Percentiles rank a stretch among this genome's conserved stretches.
Conservation (phyloP, 2,329 filamentous ascomycete genomes). For the Zalaria obscura region DNA sequence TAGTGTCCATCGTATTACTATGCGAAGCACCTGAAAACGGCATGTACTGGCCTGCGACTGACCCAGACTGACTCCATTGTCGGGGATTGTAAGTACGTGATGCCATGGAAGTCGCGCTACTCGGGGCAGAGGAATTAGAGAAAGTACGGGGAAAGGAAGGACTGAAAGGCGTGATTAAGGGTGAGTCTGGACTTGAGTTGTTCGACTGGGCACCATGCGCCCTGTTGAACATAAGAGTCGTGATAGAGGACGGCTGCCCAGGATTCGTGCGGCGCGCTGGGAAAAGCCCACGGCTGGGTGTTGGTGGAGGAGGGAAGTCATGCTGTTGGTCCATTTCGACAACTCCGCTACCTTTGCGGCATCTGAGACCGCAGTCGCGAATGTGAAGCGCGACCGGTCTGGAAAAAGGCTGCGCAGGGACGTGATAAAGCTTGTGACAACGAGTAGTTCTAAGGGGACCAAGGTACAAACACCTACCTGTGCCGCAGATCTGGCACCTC, state of each 20-base stretch:
- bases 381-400: not conserved
- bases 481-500: not conserved
- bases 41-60: conserved; percentile 22
- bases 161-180: conserved; percentile 12
- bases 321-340: conserved; percentile 3
- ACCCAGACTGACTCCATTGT: conserved; percentile 30
- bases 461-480: not conserved
- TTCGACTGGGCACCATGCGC: conserved; percentile 6
- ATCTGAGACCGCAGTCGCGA: not conserved
- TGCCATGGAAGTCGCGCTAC: conserved; percentile 11
- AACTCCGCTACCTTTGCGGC: not conserved
- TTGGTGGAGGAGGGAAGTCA: conserved; percentile 1
- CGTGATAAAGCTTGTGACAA: not conserved
- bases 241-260: conserved; percentile 27
- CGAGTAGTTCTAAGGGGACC: not conserved
- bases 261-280: conserved; percentile 11
- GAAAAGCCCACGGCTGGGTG: not conserved
- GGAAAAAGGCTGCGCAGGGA: not conserved
- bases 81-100: conserved; percentile 31
- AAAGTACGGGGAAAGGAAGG: conserved; percentile 13
- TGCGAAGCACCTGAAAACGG: conserved; percentile 16
- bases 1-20: conserved; percentile 22
- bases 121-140: conserved; percentile 12
- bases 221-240: conserved; percentile 22
- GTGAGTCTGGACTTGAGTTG: conserved; percentile 6